phyloP scores from a whole-genome alignment of 352 stramenopile genomes.

The Aphanomyces astaci region DNA sequence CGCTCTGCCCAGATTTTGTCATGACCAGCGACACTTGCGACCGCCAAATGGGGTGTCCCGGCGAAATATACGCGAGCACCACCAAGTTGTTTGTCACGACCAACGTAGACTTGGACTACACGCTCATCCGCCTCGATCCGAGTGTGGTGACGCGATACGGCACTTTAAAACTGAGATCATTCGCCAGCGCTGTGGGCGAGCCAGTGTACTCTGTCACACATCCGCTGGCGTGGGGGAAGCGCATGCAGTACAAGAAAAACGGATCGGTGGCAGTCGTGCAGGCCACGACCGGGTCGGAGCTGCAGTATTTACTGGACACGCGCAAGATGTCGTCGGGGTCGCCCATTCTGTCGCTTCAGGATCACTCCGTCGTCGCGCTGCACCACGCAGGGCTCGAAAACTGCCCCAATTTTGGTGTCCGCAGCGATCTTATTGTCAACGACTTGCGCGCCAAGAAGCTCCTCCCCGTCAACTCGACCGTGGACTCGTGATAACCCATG shows the following conservation, averaged over 20 bases:
- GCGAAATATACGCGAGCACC: slow-evolving; percentile 34
- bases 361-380: slow-evolving; percentile 57
- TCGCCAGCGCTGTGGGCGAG: slow-evolving; percentile 30
- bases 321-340: slow-evolving; percentile 52
- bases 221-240: slow-evolving; percentile 41
- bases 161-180: slow-evolving; percentile 41
- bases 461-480: slow-evolving; percentile 21
- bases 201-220: slow-evolving; percentile 48
- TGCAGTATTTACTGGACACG: slow-evolving; percentile 49
- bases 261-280: slow-evolving; percentile 30
- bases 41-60: slow-evolving; percentile 36
- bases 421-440: slow-evolving; percentile 34
- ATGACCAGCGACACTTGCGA: slow-evolving; percentile 26
- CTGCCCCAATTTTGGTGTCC: slow-evolving; percentile 53
- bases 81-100: slow-evolving; percentile 36
- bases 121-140: slow-evolving; percentile 43
- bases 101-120: slow-evolving; percentile 49
- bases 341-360: slow-evolving; percentile 40
- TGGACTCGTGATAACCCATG: background rate
- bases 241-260: slow-evolving; percentile 43
- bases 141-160: slow-evolving; percentile 40
- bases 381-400: slow-evolving; percentile 47
- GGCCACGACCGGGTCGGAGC: slow-evolving; percentile 29
- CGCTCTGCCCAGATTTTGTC: slow-evolving; percentile 24
- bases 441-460: slow-evolving; percentile 31